A percentile compares a stretch with the other conserved stretches of the same genome.
Conservation (phyloP, 2,329 filamentous ascomycete species). For the Aspergillus phoenicis region DNA sequence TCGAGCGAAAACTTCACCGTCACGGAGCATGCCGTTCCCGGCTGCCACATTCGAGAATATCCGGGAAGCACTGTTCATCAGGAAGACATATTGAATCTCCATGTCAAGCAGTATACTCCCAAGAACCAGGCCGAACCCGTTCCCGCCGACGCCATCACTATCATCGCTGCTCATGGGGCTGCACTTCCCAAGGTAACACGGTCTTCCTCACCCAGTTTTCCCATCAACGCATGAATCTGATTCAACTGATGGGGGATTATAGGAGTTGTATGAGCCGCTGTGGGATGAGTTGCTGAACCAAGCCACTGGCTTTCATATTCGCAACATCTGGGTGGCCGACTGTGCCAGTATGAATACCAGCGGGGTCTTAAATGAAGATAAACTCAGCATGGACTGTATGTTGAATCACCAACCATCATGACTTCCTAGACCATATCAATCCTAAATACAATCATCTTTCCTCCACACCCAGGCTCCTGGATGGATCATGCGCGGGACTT, state of each 20-base stretch:
- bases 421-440: not conserved
- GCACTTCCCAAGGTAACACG: constrained; percentile 11
- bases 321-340: constrained; percentile 18
- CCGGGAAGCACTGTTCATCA: constrained; percentile 3
- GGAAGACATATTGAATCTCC: not conserved
- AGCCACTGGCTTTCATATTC: constrained; percentile 1
- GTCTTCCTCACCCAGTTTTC: not conserved
- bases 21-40: not conserved
- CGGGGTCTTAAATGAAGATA: constrained; percentile 15
- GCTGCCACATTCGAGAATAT: constrained; percentile 11
- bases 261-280: constrained; percentile 21
- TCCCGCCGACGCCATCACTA: constrained; percentile 8
- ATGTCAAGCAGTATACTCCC: constrained; percentile 17
- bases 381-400: constrained; percentile 16
- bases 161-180: constrained; percentile 16
- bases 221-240: no score
- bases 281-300: constrained; percentile 8
- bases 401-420: not conserved
- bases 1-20: not conserved
- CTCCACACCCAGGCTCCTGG: constrained; percentile 11
- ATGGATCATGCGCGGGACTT: constrained; percentile 22
- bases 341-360: constrained; percentile 14
- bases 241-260: no score
- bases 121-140: not conserved
- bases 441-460: no score